Evolutionary conservation across 345 rosid genomes (phyloP), one percentile per base, ranked within the genome.

Genomic region (Bretschneidera sinensis): DNA sequence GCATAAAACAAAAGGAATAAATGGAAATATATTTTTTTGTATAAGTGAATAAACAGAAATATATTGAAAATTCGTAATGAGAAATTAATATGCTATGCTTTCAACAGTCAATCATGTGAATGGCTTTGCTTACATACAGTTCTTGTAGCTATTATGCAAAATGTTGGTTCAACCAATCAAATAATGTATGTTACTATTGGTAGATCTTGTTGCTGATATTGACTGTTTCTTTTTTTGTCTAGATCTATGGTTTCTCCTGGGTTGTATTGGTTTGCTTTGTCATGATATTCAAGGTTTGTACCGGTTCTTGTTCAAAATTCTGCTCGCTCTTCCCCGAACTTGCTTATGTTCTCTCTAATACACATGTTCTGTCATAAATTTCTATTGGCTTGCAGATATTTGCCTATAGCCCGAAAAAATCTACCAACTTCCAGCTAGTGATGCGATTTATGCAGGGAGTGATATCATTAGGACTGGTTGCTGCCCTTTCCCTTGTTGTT

Each of bases 211-310:
- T 4, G 2, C 45, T 39, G 45, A 39, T 39, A 4, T 39, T 39
- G 6, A 39, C 16, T 5, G 4, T 39, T 14, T 39, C 33, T 39
- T 39, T 39, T 67, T 31, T 52, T 68, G 47, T 54, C 35, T 74
- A 94, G 99, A 22, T 94, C 39, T 94, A 88, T 43, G 99, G 99
- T 67, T 88, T 81, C 79, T 94, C 99, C 48, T 94, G 99, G 99
- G 62, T 78, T 20, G 82, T 85, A 61, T 75, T 94, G 83, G 84
- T 72, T 67, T 83, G 52, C 60, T 53, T 88, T 55, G 88, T 79
- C 62, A 58, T 90, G 76, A 65, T 90, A 57, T 94, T 83, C 72
- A 85, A 90, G 97, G 99, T 90, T 18, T 52, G 83, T 57, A 43
- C 54, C 47, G 13, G 9, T 39, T 54, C 11, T 48, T 21, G 25